Evolutionary conservation across 1,284 basidiomycete genomes (phyloP).

Genomic region (Malassezia yamatoensis): DNA sequence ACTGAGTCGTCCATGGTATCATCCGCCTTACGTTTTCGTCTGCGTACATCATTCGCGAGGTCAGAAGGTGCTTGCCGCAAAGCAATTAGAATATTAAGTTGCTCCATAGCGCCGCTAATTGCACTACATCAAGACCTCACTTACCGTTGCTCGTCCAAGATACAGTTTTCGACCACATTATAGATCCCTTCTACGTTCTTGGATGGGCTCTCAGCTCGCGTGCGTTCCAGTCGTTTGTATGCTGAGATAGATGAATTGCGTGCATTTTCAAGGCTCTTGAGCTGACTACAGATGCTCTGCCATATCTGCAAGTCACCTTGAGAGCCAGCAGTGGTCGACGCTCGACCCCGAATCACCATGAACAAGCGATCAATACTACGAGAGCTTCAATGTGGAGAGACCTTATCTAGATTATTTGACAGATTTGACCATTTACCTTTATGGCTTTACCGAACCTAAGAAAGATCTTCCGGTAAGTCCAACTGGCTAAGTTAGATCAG

Average conservation of each 20-base stretch:
- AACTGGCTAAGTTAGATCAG: not conserved
- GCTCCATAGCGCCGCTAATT: conserved; percentile 33
- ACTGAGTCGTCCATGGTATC: not conserved
- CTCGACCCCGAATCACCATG: conserved; percentile 3
- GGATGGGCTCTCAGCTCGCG: conserved; percentile 22
- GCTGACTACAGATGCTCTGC: conserved; percentile 33
- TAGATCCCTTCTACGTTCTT: conserved; percentile 22
- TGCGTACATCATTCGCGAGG: not conserved
- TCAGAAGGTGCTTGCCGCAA: conserved; percentile 24
- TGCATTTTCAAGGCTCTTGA: conserved; percentile 33
- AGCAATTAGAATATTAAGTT: conserved; percentile 31
- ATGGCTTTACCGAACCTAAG: conserved; percentile 20
- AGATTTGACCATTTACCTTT: not conserved
- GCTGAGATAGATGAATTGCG: conserved; percentile 25
- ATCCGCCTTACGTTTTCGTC: conserved; percentile 16
- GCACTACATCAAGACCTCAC: conserved; percentile 15
- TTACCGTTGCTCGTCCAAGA: conserved; percentile 25
- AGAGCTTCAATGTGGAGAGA: no score
- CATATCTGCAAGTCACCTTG: conserved; percentile 38
- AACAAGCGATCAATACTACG: no score
- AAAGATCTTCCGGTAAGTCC: conserved; percentile 15
- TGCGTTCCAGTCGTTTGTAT: conserved; percentile 22
- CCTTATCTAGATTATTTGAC: no score
- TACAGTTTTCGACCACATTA: conserved; percentile 21
- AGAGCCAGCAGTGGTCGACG: not conserved